Base-by-base conservation (phyloP, 169 alveolate genomes). In the Eimeria maxima region DNA sequence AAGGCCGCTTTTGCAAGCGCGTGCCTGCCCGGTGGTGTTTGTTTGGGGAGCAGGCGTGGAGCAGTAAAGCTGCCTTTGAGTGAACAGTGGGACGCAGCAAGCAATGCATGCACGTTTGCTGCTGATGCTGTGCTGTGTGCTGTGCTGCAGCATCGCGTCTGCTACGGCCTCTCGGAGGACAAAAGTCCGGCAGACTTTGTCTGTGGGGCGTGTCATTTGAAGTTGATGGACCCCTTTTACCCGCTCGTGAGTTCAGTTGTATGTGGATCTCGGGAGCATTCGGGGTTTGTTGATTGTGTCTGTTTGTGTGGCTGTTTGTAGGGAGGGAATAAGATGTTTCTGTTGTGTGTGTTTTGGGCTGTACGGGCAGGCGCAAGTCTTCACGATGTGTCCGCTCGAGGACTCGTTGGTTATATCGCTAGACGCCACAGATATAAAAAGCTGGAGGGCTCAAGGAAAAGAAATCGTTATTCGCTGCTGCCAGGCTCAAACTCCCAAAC, bases 401-500 rank as follows among this genome's bases (percentile, higher is more conserved):
- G 81, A 71, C 13, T 71, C 81, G 67, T 50, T 42, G 60, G 90
- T 8, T 74, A 4, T 83, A 33, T 83, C 71, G 16, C 44, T 83
- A 29, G 47, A 33, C 33, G 57, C 57, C 44, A 24, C 53, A 53
- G 57, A 33, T 33, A 53, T 83, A 45, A 45, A 57, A 45, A 11
- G 87, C 44, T 76, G 57, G 57, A 76, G 87, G 53, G 87, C 63
- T 76, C 63, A 47, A 24, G 87, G 57, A 11, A 76, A 76, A 63
- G 87, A 42, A 24, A 42, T 42, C 13, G 87, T 76, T 24, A 76
- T 76, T 20, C 87, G 87, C 24, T 76, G 95, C 90, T 69, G 80
- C 65, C 90, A 91, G 76, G 90, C 83, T n/a, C 90, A 53, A 29
- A 80, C 78, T 42, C 95, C 90, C 4, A 73, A 73, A 22, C 67